These are phyloP conservation scores for Penicillium diatomitis DNA, from an alignment of 495 filamentous ascomycete species.

Conservation along the genomic window DNA sequence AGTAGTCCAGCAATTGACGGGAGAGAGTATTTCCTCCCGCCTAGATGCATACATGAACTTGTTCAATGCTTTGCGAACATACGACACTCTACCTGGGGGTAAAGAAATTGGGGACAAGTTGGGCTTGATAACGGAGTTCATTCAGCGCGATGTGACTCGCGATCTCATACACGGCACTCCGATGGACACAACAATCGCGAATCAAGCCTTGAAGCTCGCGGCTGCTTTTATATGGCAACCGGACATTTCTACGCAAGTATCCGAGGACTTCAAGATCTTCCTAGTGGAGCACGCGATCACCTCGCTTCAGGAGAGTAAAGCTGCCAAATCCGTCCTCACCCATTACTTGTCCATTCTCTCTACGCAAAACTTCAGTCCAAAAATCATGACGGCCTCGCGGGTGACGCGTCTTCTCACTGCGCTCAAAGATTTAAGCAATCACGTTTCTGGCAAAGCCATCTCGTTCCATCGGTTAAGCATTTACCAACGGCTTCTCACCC, in stretches of 20 bases:
- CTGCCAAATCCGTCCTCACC: slow-evolving; percentile 67
- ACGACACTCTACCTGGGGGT: slow-evolving; percentile 63
- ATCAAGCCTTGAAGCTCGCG: slow-evolving; percentile 67
- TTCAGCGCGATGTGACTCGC: slow-evolving; percentile 62
- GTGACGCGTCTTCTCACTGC: slow-evolving; percentile 56
- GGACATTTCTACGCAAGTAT: slow-evolving; percentile 51
- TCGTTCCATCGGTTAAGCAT: slow-evolving; percentile 62
- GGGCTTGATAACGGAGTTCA: slow-evolving; percentile 61
- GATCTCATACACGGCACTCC: slow-evolving; percentile 22
- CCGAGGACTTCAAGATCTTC: slow-evolving; percentile 69
- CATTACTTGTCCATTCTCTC: slow-evolving; percentile 70
- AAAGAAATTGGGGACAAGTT: slow-evolving; percentile 68
- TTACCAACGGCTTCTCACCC: slow-evolving; percentile 64
- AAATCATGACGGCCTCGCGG: slow-evolving; percentile 61
- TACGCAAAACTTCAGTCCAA: slow-evolving; percentile 65
- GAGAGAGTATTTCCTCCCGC: slow-evolving; percentile 54
- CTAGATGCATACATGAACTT: slow-evolving; percentile 83
- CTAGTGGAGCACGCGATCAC: slow-evolving; percentile 70
- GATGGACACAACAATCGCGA: slow-evolving; percentile 54
- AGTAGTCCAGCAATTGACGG: slow-evolving; percentile 65
- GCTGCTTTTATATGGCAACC: slow-evolving; percentile 61
- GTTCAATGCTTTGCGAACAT: slow-evolving; percentile 63
- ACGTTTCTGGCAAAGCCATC: slow-evolving; percentile 68
- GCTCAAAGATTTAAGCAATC: slow-evolving; percentile 61
- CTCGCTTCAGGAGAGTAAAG: slow-evolving; percentile 50